Evolutionary conservation across 352 stramenopile species (phyloP), one percentile per base, ranked within the genome.

Genomic region (Pythium phragmitis): DNA sequence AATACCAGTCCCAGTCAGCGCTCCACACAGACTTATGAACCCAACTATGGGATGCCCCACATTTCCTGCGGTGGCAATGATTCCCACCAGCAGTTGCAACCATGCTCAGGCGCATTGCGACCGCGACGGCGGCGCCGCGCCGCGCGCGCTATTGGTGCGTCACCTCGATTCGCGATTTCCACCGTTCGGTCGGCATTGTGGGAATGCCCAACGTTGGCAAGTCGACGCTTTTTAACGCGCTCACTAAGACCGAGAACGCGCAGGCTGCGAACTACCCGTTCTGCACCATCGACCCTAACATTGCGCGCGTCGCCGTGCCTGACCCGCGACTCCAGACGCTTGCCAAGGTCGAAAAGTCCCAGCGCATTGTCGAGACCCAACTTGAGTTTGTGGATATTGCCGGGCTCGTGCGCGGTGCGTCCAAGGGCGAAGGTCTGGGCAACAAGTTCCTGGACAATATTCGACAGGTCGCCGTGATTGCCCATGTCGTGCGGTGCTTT

Each of bases 401-500:
- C 17, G 88, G 88, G 46, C 76, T 95, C 19, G 85, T 96, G 28
- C 82, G 82, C 30, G 88, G 88, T 16, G 88, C 88, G 6, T 91
- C 85, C 3, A 79, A 88, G 42, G 88, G 88, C 42, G 85, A 93
- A 74, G 88, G 88, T 7, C 72, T 96, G 14, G 85, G 81, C 76
- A 96, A 96, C 72, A 88, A 92, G 67, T 96, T 96, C 57, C 70
- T 96, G 16, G 78, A 89, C 53, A 92, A 94, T 63, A 96, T 96
- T 65, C 85, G 83, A 2, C 82, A 93, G 57, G 86, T 95, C 48
- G 85, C 79, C 2, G 85, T 94, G 50, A 93, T 94, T 54, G 73
- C 72, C 9, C 86, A 94, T 67, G 84, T 99, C 3, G 94, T 99
- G 46, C 91, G 97, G 36, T 99, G 97, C 79, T 99, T 99, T 67